Percentiles rank a stretch among this genome's conserved stretches.
These are phyloP conservation scores for Irpex sp. DNA, from an alignment of 1,284 basidiomycete species.

Conservation along the genomic window DNA sequence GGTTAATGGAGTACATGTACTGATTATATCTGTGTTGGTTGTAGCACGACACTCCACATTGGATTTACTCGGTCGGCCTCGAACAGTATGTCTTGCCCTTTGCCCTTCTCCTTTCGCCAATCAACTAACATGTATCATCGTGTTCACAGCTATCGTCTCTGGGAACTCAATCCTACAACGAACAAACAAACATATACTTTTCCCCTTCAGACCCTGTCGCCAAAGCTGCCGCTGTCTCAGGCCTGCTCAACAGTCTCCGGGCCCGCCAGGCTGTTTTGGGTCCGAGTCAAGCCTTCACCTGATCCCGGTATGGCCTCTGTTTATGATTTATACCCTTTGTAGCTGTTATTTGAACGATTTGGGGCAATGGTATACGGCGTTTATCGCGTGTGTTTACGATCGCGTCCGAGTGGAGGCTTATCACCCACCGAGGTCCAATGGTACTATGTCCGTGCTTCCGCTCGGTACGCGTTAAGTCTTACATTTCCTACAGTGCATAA, in stretches of 20 bases:
- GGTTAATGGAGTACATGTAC: not conserved
- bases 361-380: no score
- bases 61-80: constrained; percentile 75
- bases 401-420: no score
- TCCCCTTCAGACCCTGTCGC: constrained; percentile 47
- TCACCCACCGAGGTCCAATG: no score
- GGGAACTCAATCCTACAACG: constrained; percentile 62
- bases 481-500: no score
- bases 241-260: not conserved
- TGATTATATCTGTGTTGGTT: constrained; percentile 14
- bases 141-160: constrained; percentile 50
- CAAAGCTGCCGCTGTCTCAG: constrained; percentile 12
- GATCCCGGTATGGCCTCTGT: no score
- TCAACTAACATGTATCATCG: constrained; percentile 2
- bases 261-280: no score
- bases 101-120: not conserved
- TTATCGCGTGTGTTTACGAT: no score
- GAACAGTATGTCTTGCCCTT: constrained; percentile 54
- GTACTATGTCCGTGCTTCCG: no score
- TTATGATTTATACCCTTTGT: no score
- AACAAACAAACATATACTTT: constrained; percentile 45
- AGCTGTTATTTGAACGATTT: no score
- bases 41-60: constrained; percentile 49
- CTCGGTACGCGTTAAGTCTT: no score
- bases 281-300: no score